These are phyloP conservation scores for Dissoconium aciculare DNA, from an alignment of 2,329 filamentous ascomycete genomes.

Conservation along the genomic window DNA sequence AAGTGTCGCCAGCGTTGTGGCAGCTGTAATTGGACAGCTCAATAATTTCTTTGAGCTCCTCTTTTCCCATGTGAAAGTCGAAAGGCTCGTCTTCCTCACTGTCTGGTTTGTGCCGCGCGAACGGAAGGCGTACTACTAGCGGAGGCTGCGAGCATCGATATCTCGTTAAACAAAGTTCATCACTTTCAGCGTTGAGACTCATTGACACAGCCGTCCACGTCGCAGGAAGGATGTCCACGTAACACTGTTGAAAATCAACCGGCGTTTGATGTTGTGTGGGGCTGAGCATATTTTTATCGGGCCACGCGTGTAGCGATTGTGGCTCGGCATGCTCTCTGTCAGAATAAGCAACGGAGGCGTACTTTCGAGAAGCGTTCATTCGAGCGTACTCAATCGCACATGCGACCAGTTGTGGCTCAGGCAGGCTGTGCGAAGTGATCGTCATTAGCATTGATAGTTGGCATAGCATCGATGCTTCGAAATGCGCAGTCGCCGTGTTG, in stretches of 20 bases:
- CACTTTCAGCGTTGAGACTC: slow-evolving; percentile 62
- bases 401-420: slow-evolving; percentile 31
- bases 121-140: slow-evolving; percentile 73
- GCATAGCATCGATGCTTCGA: slow-evolving; percentile 48
- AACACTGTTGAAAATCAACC: slow-evolving; percentile 64
- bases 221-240: slow-evolving; percentile 69
- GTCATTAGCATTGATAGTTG: slow-evolving; percentile 48
- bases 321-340: too few relatives aligned
- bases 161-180: slow-evolving; percentile 81
- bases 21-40: slow-evolving; percentile 68
- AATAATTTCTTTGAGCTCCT: slow-evolving; percentile 73
- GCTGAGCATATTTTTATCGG: too few relatives aligned
- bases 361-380: slow-evolving; percentile 52
- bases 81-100: slow-evolving; percentile 71
- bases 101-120: slow-evolving; percentile 66
- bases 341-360: slow-evolving; percentile 40
- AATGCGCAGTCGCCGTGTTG: slow-evolving; percentile 19
- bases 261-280: too few relatives aligned
- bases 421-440: slow-evolving; percentile 33
- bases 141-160: slow-evolving; percentile 61
- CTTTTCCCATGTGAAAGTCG: slow-evolving; percentile 63
- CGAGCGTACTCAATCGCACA: slow-evolving; percentile 50
- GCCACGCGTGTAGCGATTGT: slow-evolving; percentile 29
- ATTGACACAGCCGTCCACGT: slow-evolving; percentile 79
- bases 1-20: slow-evolving; percentile 57